A percentile compares a stretch with the other conserved stretches of the same genome.
Evolutionary conservation across 2,329 filamentous ascomycete genomes (phyloP).

Genomic region (Talaromyces amestolkiae): DNA sequence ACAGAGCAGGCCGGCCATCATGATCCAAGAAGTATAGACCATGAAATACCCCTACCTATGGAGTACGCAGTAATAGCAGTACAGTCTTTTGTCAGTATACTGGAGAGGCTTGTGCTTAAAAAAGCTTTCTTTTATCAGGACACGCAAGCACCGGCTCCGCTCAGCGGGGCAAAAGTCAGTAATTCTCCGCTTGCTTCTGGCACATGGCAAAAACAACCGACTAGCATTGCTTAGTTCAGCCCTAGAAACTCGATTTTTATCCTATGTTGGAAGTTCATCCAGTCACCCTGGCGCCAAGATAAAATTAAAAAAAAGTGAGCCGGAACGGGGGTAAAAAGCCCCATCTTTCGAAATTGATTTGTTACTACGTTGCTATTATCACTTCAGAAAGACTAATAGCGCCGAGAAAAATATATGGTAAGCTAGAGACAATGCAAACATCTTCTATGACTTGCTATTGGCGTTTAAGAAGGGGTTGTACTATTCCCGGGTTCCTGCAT

Average conservation of each 20-base stretch:
- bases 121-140: not conserved
- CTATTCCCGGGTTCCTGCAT: not conserved
- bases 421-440: not conserved
- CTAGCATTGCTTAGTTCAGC: not conserved
- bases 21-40: not conserved
- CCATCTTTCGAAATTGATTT: not conserved
- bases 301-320: not conserved
- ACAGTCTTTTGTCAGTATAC: not conserved
- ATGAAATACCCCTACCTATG: not conserved
- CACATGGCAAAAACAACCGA: conserved; percentile 1
- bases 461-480: not conserved
- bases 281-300: not conserved
- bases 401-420: not conserved
- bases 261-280: not conserved
- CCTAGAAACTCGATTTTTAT: not conserved
- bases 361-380: not conserved
- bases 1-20: not conserved
- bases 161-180: not conserved
- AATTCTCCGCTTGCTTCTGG: not conserved
- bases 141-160: not conserved
- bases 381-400: not conserved
- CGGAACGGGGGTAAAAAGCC: not conserved
- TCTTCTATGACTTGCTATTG: not conserved
- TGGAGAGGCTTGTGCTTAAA: not conserved
- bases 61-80: not conserved